phyloP scores from a whole-genome alignment of 352 stramenopile genomes.

The Globisporangium abappressorium region DNA sequence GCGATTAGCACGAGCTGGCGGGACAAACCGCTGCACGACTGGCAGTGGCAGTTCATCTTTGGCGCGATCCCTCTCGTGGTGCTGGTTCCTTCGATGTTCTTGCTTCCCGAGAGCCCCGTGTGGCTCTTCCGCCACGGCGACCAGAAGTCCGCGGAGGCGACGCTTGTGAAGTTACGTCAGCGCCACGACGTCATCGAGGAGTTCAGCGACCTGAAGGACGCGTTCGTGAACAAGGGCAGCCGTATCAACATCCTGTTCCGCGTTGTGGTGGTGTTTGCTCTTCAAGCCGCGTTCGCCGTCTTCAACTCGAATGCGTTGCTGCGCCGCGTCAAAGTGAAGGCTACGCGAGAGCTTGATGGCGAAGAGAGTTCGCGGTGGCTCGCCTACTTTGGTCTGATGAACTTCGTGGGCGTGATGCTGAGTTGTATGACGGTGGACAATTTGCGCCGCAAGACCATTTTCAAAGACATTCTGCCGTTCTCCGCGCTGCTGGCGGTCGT shows the following conservation, averaged over 20 bases:
- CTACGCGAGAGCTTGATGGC: constrained; percentile 30
- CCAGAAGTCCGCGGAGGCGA: constrained; percentile 61
- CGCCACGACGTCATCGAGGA: constrained; percentile 83
- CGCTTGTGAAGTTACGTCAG: constrained; percentile 66
- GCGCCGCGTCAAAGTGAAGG: constrained; percentile 60
- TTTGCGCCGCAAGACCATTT: constrained; percentile 85
- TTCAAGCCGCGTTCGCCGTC: constrained; percentile 69
- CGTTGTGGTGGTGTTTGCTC: constrained; percentile 47
- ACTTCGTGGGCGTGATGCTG: constrained; percentile 59
- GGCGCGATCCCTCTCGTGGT: constrained; percentile 65
- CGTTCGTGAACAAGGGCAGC: constrained; percentile 63
- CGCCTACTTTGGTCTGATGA: constrained; percentile 79
- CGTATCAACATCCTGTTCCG: constrained; percentile 75
- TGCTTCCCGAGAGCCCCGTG: constrained; percentile 74
- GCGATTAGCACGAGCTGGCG: constrained; percentile 58
- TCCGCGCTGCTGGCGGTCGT: constrained; percentile 50
- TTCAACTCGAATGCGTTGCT: constrained; percentile 72
- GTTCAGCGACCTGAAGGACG: constrained; percentile 56
- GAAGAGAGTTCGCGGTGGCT: constrained; percentile 73
- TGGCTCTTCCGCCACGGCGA: constrained; percentile 76
- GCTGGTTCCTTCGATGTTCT: constrained; percentile 51
- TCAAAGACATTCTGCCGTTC: constrained; percentile 84
- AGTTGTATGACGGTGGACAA: constrained; percentile 81
- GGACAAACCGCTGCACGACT: constrained; percentile 71
- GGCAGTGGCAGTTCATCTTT: constrained; percentile 81